Base-by-base conservation (phyloP, 164 flowering plant genomes). In the Hamamelis virginiana region DNA sequence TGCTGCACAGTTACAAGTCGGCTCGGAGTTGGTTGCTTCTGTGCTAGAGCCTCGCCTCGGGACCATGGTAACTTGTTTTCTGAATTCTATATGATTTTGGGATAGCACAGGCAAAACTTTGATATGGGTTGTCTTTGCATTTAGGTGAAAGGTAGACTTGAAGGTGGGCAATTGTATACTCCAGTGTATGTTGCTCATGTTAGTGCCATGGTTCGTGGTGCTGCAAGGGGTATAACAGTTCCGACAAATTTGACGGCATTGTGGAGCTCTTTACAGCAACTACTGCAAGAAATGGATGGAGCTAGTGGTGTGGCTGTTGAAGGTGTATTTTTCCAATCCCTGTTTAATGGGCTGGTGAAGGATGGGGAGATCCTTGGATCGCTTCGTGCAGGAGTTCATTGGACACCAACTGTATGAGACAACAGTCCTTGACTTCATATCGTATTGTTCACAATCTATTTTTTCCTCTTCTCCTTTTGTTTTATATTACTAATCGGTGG, bases 131-230 rank as follows among this genome's bases (percentile, higher is more conserved):
- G 23, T 59, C 41, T 67, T 18, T 56, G 58, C 4, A 44, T 77
- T 12, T 75, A 95, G 99, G 91, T 95, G 75, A 87, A 91, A 85
- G 99, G 94, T 64, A 89, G 97, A 81, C 82, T 92, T 74, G 99
- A 95, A 80, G 99, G 97, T 75, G 99, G 97, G 69, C 99, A 91
- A 61, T 67, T 95, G 67, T 95, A 95, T 73, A 95, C 99, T 3
- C 99, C 97, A 1, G 91, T 84, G 0, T 91, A 92, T 84, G 92
- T 95, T 69, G 87, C 91, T 47, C 93, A 96, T 72, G 91, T 95
- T 73, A 81, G 72, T 82, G 93, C 94, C 19, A 95, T 92, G 97
- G 96, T 95, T 74, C 95, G 97, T 73, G 99, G 97, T 71, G 96
- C 94, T 72, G 83, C 94, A 9, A 90, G 99, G 75, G 97, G 88